Evolutionary conservation across 345 rosid species (phyloP).

Genomic region (Brassica juncea): DNA sequence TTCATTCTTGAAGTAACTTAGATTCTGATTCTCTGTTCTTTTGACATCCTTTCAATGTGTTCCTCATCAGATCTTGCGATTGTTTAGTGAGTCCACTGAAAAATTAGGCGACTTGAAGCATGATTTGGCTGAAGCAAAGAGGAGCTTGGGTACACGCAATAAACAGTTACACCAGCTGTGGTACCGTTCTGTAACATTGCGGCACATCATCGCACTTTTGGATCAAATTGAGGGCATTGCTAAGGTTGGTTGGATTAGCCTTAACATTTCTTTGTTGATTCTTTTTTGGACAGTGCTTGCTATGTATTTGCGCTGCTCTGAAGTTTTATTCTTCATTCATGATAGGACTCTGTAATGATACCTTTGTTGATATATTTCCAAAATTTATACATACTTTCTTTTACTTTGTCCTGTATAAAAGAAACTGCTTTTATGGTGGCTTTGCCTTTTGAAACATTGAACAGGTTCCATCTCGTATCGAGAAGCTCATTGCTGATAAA

Average conservation of each 20-base stretch:
- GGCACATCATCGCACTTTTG: constrained; percentile 88
- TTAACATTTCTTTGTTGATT: constrained; percentile 12
- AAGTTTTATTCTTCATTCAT: constrained; percentile 19
- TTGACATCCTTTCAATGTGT: constrained; percentile 10
- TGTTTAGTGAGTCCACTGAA: constrained; percentile 92
- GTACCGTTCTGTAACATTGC: constrained; percentile 98
- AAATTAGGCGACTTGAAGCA: constrained; percentile 67
- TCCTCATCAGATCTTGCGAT: constrained; percentile 77
- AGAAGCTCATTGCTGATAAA: constrained; percentile 86
- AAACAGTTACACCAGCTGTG: constrained; percentile 97
- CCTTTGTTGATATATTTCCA: constrained; percentile 16
- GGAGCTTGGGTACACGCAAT: constrained; percentile 77
- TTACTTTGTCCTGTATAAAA: constrained; percentile 2
- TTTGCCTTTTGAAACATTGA: constrained; percentile 38
- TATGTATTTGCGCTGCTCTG: constrained; percentile 25
- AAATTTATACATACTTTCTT: not conserved
- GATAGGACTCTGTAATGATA: constrained; percentile 14
- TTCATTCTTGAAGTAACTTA: constrained; percentile 20
- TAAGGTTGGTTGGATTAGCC: constrained; percentile 57
- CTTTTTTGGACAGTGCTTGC: constrained; percentile 21
- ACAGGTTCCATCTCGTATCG: constrained; percentile 86
- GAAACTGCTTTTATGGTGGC: constrained; percentile 9
- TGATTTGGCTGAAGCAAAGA: constrained; percentile 91
- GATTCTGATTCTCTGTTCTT: constrained; percentile 25
- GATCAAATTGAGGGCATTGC: constrained; percentile 99